phyloP scores from a whole-genome alignment of 148 eudicot genomes.

The Chenopodium formosanum region DNA sequence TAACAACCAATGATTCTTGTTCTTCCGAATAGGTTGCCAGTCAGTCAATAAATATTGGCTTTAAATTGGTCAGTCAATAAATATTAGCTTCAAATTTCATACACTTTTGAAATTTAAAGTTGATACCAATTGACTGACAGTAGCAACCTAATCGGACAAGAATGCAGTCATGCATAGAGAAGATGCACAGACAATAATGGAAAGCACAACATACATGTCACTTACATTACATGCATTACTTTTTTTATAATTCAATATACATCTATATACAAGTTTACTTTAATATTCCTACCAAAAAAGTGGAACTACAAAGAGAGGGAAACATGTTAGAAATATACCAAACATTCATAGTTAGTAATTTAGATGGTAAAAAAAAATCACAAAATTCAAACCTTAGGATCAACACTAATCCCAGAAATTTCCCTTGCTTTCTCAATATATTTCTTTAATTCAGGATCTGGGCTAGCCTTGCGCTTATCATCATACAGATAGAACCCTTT shows the following conservation, averaged over 20 bases:
- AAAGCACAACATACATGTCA: not conserved
- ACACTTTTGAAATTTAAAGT: too few species aligned
- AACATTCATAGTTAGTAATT: not conserved
- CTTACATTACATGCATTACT: not conserved
- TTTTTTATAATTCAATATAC: not conserved
- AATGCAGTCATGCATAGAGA: not conserved
- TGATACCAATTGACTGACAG: too few species aligned
- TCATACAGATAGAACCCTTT: slow-evolving; percentile 84
- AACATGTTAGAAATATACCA: not conserved
- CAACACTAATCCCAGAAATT: slow-evolving; percentile 62
- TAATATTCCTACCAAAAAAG: not conserved
- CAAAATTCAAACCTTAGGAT: slow-evolving; percentile 64
- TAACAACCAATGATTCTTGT: too few species aligned
- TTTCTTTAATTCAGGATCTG: slow-evolving; percentile 81
- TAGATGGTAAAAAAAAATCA: not conserved
- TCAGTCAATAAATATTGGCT: too few species aligned
- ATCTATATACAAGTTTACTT: not conserved
- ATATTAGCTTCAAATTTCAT: too few species aligned
- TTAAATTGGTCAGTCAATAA: not conserved
- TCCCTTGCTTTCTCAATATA: slow-evolving; percentile 81
- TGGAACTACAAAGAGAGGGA: not conserved
- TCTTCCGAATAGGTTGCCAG: too few species aligned
- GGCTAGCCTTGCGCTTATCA: slow-evolving; percentile 76
- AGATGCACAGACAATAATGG: not conserved
- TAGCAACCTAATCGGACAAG: too few species aligned